Conservation (phyloP, 345 rosid genomes). For the Ceriops decandra region DNA sequence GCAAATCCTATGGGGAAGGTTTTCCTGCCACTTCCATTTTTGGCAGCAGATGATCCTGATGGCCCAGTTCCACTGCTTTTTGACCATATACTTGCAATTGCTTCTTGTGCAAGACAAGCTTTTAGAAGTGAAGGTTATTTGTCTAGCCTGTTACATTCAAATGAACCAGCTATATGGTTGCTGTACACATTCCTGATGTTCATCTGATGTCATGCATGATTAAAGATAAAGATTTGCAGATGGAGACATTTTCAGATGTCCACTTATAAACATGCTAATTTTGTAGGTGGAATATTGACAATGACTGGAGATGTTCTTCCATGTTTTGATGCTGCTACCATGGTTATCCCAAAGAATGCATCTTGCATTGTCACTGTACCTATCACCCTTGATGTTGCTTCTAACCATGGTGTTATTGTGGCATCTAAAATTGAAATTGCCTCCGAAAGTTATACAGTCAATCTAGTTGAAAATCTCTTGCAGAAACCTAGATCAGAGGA, state of each 20-base stretch:
- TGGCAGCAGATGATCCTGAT: conserved; percentile 92
- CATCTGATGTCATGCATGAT: not conserved
- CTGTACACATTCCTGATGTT: not conserved
- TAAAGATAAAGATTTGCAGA: not conserved
- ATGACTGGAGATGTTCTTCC: conserved; percentile 99
- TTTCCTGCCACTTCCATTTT: conserved; percentile 87
- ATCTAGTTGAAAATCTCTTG: conserved; percentile 73
- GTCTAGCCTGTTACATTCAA: conserved; percentile 10
- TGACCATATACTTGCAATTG: conserved; percentile 93
- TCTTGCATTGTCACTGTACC: conserved; percentile 90
- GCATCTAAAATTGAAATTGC: conserved; percentile 50
- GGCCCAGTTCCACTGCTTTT: conserved; percentile 94
- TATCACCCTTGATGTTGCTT: conserved; percentile 88
- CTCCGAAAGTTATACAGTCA: conserved; percentile 38
- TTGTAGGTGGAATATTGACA: conserved; percentile 78
- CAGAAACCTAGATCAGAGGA: conserved; percentile 83
- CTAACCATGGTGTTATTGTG: conserved; percentile 93
- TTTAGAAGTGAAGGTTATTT: conserved; percentile 58
- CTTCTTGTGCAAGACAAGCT: conserved; percentile 89
- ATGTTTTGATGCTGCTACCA: conserved; percentile 80
- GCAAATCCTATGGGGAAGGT: conserved; percentile 99
- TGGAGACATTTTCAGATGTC: not conserved
- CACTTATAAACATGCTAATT: not conserved
- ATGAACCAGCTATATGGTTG: not conserved
- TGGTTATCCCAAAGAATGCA: conserved; percentile 76